Percentiles rank a stretch among this genome's conserved stretches.
phyloP scores from a whole-genome alignment of 106 monocot genomes.

The Apostasia shenzhenica region DNA sequence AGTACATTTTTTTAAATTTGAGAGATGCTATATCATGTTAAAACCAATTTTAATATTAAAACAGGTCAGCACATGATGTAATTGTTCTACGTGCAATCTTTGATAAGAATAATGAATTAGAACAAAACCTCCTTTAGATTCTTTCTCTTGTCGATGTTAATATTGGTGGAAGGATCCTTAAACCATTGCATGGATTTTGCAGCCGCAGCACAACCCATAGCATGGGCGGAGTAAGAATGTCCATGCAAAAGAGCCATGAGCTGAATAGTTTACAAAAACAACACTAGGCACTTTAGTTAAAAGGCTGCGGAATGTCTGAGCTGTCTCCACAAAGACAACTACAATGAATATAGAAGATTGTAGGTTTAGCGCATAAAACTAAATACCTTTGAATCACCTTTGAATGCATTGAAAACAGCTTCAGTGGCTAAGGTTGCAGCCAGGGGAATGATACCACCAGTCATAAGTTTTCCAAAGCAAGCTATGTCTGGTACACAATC shows the following conservation, averaged over 20 bases:
- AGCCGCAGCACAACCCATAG: constrained; percentile 79
- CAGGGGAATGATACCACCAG: constrained; percentile 87
- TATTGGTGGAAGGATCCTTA: constrained; percentile 58
- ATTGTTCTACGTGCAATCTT: no score
- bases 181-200: constrained; percentile 85
- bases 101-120: not conserved
- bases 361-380: not conserved
- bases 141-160: constrained; percentile 39
- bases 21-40: no score
- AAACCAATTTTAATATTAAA: no score
- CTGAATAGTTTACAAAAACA: constrained; percentile 28
- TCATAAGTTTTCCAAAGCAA: constrained; percentile 90
- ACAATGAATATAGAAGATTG: no score
- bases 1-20: no score
- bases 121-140: constrained; percentile 68
- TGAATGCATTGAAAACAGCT: constrained; percentile 73
- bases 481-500: constrained; percentile 84
- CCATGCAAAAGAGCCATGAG: constrained; percentile 84
- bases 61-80: no score
- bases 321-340: no score
- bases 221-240: constrained; percentile 92
- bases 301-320: not conserved
- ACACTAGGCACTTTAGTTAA: not conserved
- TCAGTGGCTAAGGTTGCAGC: constrained; percentile 82
- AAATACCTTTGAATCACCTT: constrained; percentile 79